phyloP scores from a whole-genome alignment of 2,329 filamentous ascomycete species.

The Sphaerulina musiva region DNA sequence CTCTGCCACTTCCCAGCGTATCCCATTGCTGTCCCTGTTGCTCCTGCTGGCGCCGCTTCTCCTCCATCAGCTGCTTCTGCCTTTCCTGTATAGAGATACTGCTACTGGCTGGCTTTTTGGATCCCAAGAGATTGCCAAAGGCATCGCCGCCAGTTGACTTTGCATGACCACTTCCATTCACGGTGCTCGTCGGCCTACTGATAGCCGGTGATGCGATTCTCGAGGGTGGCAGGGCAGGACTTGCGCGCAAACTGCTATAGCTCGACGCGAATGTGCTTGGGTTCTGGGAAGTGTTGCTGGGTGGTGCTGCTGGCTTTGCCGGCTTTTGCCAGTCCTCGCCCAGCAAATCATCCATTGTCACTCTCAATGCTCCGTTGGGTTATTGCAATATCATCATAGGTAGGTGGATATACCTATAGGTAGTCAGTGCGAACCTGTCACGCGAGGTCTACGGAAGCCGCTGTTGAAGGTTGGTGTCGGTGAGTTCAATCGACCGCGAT shows the following conservation, averaged over 20 bases:
- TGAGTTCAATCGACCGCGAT: background rate
- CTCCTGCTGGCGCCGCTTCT: slow-evolving; percentile 69
- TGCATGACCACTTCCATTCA: slow-evolving; percentile 36
- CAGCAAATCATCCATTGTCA: slow-evolving; percentile 44
- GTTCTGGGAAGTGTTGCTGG: slow-evolving; percentile 20
- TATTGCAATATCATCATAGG: slow-evolving; percentile 5
- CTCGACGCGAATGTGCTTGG: slow-evolving; percentile 23
- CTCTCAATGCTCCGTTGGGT: background rate
- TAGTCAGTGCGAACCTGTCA: background rate
- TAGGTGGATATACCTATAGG: background rate
- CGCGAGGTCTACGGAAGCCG: background rate
- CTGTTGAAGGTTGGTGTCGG: background rate
- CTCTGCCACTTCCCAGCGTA: slow-evolving; percentile 62
- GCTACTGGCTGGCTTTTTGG: slow-evolving; percentile 53
- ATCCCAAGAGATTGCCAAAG: slow-evolving; percentile 67
- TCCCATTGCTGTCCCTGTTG: slow-evolving; percentile 66
- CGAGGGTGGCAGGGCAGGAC: slow-evolving; percentile 38
- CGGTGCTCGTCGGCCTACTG: slow-evolving; percentile 37
- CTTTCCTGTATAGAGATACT: slow-evolving; percentile 63
- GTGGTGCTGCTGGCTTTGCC: slow-evolving; percentile 23
- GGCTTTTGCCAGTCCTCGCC: slow-evolving; percentile 43
- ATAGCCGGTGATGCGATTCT: slow-evolving; percentile 28
- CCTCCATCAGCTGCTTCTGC: slow-evolving; percentile 66
- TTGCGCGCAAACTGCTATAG: slow-evolving; percentile 33
- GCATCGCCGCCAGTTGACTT: slow-evolving; percentile 58